phyloP scores from a whole-genome alignment of 495 filamentous ascomycete genomes.

The Podospora comata region DNA sequence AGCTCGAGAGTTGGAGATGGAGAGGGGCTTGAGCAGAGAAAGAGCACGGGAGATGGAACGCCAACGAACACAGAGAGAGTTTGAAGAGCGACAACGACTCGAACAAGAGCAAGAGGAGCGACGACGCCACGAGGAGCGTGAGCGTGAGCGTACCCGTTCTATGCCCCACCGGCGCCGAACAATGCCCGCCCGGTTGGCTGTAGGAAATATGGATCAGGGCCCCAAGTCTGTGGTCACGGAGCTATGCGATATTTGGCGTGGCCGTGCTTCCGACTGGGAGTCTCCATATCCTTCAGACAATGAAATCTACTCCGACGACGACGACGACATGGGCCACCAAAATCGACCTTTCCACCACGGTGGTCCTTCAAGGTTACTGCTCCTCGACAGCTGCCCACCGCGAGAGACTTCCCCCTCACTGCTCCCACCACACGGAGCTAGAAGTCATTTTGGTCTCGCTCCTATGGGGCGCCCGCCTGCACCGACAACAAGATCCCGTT shows the following conservation, averaged over 20 bases:
- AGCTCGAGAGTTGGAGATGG: background rate
- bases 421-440: constrained; percentile 11
- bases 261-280: constrained; percentile 32
- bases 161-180: background rate
- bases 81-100: background rate
- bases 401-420: constrained; percentile 12
- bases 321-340: constrained; percentile 11
- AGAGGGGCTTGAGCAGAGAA: background rate
- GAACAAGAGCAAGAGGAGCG: background rate
- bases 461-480: background rate
- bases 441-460: constrained; percentile 17
- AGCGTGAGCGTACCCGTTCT: background rate
- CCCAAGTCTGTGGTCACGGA: constrained; percentile 21
- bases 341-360: background rate
- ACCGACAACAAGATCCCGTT: background rate
- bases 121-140: background rate
- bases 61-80: background rate
- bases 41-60: background rate
- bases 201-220: constrained; percentile 16
- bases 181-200: background rate
- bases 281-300: constrained; percentile 29
- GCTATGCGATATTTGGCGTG: constrained; percentile 33
- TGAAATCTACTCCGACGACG: constrained; percentile 14
- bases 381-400: constrained; percentile 14
- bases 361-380: constrained; percentile 9